Conservation (phyloP, 495 filamentous ascomycete species). For the Daldinia loculata region DNA sequence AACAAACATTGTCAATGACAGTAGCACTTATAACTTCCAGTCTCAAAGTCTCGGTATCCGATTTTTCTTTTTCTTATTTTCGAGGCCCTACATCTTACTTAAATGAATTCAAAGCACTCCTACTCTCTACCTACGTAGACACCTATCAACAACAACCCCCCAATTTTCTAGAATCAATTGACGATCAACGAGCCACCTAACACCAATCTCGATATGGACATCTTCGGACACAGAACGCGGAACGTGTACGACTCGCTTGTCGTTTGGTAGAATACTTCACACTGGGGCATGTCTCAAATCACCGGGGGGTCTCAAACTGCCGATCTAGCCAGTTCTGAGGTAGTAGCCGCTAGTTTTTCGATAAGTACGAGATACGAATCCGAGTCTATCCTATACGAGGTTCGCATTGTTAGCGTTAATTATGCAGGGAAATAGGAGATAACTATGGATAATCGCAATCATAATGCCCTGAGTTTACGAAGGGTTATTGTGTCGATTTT, state of each 20-base stretch:
- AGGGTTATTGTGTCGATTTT: no score
- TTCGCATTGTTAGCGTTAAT: not conserved
- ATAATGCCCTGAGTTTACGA: no score
- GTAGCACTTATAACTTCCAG: not conserved
- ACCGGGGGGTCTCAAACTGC: not conserved
- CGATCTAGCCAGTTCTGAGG: slow-evolving; percentile 2
- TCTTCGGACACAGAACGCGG: not conserved
- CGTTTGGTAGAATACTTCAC: not conserved
- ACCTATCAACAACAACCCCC: not conserved
- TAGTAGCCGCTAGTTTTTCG: slow-evolving; percentile 1
- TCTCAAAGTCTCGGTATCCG: not conserved
- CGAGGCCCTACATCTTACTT: not conserved
- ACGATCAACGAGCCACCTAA: not conserved
- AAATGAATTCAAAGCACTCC: not conserved
- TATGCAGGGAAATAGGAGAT: not conserved
- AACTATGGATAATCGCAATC: not conserved
- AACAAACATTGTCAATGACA: not conserved
- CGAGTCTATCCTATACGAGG: not conserved
- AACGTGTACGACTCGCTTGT: not conserved
- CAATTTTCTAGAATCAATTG: not conserved
- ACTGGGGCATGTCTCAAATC: not conserved
- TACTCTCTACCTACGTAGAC: not conserved
- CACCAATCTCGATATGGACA: not conserved
- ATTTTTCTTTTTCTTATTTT: not conserved
- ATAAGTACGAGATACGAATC: slow-evolving; percentile 27